Percentiles rank a stretch among this genome's conserved stretches.
Evolutionary conservation across 805 yeast species (phyloP).

Genomic region (Spathaspora boniae): DNA sequence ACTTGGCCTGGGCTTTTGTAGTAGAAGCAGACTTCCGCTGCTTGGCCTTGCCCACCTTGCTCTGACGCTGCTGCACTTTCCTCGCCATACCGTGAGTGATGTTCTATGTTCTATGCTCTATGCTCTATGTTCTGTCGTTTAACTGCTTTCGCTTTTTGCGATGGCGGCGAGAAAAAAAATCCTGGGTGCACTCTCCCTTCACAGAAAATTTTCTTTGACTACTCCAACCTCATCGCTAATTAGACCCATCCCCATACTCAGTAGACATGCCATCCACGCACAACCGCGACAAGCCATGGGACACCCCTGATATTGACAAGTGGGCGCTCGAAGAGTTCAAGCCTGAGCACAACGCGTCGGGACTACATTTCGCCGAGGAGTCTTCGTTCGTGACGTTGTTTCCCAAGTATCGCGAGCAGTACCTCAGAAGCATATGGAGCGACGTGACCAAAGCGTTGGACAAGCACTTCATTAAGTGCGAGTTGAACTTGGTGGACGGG

Average conservation of each 20-base stretch:
- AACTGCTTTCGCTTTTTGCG: too few relatives aligned
- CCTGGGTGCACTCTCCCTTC: too few relatives aligned
- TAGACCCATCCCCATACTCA: neutral
- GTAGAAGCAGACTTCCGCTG: too few relatives aligned
- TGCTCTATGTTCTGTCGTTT: too few relatives aligned
- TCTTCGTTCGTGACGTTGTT: constrained; percentile 91
- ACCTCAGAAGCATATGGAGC: constrained; percentile 86
- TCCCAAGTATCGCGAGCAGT: constrained; percentile 94
- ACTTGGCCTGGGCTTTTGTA: constrained; percentile 22
- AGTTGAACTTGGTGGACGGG: constrained; percentile 88
- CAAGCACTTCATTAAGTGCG: constrained; percentile 73
- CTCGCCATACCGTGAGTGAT: too few relatives aligned
- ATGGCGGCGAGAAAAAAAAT: too few relatives aligned
- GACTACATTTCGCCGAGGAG: constrained; percentile 91
- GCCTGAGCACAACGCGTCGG: constrained; percentile 84
- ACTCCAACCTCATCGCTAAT: neutral
- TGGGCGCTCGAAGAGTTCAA: constrained; percentile 88
- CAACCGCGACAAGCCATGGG: constrained; percentile 97
- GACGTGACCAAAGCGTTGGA: constrained; percentile 84
- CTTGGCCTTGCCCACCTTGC: too few relatives aligned
- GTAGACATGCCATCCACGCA: constrained; percentile 83
- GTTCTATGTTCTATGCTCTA: too few relatives aligned
- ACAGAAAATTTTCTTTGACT: too few relatives aligned
- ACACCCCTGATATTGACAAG: constrained; percentile 88
- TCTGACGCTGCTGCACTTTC: too few relatives aligned